These are phyloP conservation scores for Cordyceps pruinosa DNA, from an alignment of 2,329 filamentous ascomycete species.

Conservation along the genomic window DNA sequence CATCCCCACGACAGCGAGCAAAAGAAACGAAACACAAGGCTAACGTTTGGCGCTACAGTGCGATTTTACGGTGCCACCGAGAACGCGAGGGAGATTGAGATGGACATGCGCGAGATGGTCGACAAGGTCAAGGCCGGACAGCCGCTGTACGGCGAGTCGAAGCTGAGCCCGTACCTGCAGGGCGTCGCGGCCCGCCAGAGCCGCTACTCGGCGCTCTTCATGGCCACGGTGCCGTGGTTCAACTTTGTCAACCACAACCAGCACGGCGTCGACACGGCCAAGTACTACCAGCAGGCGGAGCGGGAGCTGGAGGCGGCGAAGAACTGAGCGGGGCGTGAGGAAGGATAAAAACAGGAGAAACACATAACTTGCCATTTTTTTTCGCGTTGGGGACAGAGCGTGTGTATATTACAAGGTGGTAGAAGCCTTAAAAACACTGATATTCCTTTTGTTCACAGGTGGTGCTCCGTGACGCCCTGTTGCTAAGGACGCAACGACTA, in stretches of 20 bases:
- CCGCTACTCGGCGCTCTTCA: conserved; percentile 77
- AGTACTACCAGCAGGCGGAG: conserved; percentile 96
- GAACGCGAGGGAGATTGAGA: conserved; percentile 83
- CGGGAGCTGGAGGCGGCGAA: conserved; percentile 78
- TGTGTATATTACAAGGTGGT: conserved; percentile 11
- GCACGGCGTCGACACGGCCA: conserved; percentile 96
- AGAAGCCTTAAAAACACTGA: conserved; percentile 1
- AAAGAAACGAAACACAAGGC: neutral
- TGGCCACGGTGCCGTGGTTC: conserved; percentile 87
- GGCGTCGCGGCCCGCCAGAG: conserved; percentile 89
- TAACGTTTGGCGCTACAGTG: conserved; percentile 42
- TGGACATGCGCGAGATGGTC: conserved; percentile 99
- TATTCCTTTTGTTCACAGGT: neutral
- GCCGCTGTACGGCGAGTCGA: conserved; percentile 77
- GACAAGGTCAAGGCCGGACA: conserved; percentile 88
- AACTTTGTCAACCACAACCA: conserved; percentile 96
- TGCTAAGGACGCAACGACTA: neutral
- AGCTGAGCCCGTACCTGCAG: conserved; percentile 81
- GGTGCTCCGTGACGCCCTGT: neutral
- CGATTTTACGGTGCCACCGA: conserved; percentile 94
- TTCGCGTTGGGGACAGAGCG: conserved; percentile 4
- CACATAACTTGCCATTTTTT: neutral
- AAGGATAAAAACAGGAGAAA: neutral
- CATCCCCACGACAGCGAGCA: neutral
- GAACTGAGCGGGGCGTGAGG: neutral